A percentile compares a stretch with the other conserved stretches of the same genome.
These are phyloP conservation scores for Haematococcus lacustris DNA, from an alignment of 139 green algal genomes.

Conservation along the genomic window DNA sequence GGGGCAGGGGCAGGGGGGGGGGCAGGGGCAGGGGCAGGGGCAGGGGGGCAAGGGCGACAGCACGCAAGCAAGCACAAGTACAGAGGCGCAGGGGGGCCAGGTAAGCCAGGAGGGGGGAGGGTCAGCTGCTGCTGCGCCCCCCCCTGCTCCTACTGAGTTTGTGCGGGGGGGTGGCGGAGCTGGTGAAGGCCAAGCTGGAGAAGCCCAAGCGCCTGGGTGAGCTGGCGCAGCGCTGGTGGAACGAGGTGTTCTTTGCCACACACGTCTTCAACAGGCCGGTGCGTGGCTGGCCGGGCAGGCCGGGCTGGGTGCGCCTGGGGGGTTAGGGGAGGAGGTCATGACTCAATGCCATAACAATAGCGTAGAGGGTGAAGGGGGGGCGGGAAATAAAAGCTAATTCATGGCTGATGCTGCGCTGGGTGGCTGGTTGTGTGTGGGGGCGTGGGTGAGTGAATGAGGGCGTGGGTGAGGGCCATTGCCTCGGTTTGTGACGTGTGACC, in stretches of 20 bases:
- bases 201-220: constrained; percentile 64
- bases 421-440: neutral
- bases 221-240: constrained; percentile 26
- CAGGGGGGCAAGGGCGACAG: no score
- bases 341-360: neutral
- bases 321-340: no score
- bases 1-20: no score
- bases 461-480: no score
- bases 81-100: no score
- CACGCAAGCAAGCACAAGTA: neutral
- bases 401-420: neutral
- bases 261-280: constrained; percentile 28
- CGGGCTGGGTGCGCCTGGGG: neutral
- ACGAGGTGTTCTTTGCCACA: constrained; percentile 24
- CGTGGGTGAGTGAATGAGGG: neutral
- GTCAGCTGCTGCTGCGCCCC: no score
- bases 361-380: no score
- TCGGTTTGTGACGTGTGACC: no score
- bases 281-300: neutral
- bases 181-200: constrained; percentile 74
- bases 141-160: constrained; percentile 39
- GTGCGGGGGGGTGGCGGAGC: constrained; percentile 51
- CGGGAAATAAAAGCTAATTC: no score
- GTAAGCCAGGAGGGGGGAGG: no score
- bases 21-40: no score